Evolutionary conservation across 345 rosid genomes (phyloP), one percentile per base, ranked within the genome.

Genomic region (Clarkia xantiana): DNA sequence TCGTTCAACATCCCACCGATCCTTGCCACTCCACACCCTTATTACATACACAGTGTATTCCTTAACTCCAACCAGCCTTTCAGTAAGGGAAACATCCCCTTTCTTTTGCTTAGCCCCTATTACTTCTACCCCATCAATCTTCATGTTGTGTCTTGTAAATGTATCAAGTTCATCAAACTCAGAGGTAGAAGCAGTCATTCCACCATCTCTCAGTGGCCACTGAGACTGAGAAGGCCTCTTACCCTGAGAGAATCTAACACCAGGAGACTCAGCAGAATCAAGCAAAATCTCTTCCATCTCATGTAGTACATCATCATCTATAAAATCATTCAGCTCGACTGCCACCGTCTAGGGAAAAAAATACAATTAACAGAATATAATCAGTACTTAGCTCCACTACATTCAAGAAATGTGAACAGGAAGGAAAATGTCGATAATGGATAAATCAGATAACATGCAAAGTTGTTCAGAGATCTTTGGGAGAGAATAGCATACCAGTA

Each of bases 261-360:
- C 78, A 42, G 79, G 78, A 66, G 95, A 82, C 55, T 80, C 95
- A 36, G 65, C 59, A 50, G 84, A 78, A 54, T 87, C 90, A 0
- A 91, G 90, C 63, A 91, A 67, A 64, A 91, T 75, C 65, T 91
- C 94, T 72, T 91, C 95, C 99, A 87, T 91, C 54, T 91, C 99
- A 61, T 82, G 81, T 52, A 91, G 88, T 72, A 86, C 66, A 54
- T 86, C 66, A 54, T 86, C 98, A 66, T 86, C 85, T 51, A 80
- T 75, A 62, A 75, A 73, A 48, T 77, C 82, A 54, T 69, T 64
- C 40, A 62, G 73, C 62, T 84, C 79, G 60, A 70, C 54, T 63
- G 62, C 74, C 62, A 71, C 79, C 49, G 71, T 69, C 91, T 79
- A 17, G 36, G 9, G 7, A 7, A 29, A 29, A 29, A 29, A 22